These are phyloP conservation scores for Hyaloscypha bicolor DNA, from an alignment of 495 filamentous ascomycete genomes.

Conservation along the genomic window DNA sequence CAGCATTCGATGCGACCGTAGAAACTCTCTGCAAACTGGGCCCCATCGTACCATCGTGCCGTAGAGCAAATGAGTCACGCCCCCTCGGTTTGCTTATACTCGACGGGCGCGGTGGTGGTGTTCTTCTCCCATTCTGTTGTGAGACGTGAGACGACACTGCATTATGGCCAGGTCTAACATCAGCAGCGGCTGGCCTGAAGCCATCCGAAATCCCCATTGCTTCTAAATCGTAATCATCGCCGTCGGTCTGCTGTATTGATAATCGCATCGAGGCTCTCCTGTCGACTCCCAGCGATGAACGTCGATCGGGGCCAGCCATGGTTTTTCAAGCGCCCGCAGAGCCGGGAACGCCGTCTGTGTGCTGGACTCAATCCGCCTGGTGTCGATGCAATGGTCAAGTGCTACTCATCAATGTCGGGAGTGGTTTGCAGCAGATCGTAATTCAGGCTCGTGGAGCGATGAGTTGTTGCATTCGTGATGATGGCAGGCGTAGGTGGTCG, in stretches of 20 bases:
- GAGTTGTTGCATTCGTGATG: background rate
- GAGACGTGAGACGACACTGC: conserved; percentile 23
- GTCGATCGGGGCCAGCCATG: conserved; percentile 27
- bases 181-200: conserved; percentile 36
- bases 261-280: conserved; percentile 26
- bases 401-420: conserved; percentile 22
- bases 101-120: conserved; percentile 43
- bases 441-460: background rate
- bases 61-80: conserved; percentile 44
- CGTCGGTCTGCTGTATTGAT: conserved; percentile 22
- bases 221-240: conserved; percentile 41
- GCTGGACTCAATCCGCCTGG: conserved; percentile 14
- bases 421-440: conserved; percentile 8
- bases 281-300: conserved; percentile 24
- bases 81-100: conserved; percentile 49
- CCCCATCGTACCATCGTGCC: conserved; percentile 43
- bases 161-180: conserved; percentile 22
- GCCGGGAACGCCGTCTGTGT: conserved; percentile 1
- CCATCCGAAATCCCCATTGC: conserved; percentile 48
- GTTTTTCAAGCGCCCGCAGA: conserved; percentile 6
- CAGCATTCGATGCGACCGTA: conserved; percentile 12
- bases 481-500: background rate
- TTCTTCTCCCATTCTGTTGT: conserved; percentile 27
- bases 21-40: conserved; percentile 25
- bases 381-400: conserved; percentile 1